These are phyloP conservation scores for Leccinum longicurvipes DNA, from an alignment of 768 basidiomycete species.

Conservation along the genomic window DNA sequence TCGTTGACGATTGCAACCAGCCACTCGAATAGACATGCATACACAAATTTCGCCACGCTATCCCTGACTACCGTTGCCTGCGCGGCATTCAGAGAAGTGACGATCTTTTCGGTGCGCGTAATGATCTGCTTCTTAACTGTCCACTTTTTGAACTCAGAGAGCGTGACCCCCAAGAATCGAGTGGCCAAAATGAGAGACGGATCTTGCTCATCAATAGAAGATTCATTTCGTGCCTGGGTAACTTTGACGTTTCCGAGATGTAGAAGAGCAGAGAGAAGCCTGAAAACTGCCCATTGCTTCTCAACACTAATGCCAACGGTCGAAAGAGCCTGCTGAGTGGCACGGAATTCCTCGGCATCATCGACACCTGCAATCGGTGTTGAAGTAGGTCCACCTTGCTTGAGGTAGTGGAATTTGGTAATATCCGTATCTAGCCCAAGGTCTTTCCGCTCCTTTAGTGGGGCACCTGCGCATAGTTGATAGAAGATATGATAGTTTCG, in stretches of 20 bases:
- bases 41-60: conserved; percentile 97
- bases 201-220: conserved; percentile 81
- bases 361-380: conserved; percentile 90
- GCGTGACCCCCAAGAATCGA: conserved; percentile 84
- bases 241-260: conserved; percentile 99
- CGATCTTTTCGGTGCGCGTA: conserved; percentile 93
- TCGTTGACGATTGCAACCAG: conserved; percentile 96
- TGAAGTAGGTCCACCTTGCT: conserved; percentile 87
- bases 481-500: conserved; percentile 99
- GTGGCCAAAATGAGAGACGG: conserved; percentile 76
- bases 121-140: conserved; percentile 96
- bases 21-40: conserved; percentile 99
- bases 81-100: conserved; percentile 77
- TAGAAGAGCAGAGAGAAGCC: conserved; percentile 85
- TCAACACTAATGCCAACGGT: conserved; percentile 98
- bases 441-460: conserved; percentile 92
- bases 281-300: conserved; percentile 98
- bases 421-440: conserved; percentile 85
- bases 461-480: conserved; percentile 95
- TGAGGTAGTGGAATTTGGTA: conserved; percentile 86
- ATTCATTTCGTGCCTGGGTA: conserved; percentile 74
- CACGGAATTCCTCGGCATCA: conserved; percentile 91
- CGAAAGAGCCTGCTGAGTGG: conserved; percentile 91
- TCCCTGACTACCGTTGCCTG: conserved; percentile 95
- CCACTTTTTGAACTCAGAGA: conserved; percentile 98